Conservation (phyloP, 2,329 filamentous ascomycete genomes). For the Dendrostoma leiphaemia region DNA sequence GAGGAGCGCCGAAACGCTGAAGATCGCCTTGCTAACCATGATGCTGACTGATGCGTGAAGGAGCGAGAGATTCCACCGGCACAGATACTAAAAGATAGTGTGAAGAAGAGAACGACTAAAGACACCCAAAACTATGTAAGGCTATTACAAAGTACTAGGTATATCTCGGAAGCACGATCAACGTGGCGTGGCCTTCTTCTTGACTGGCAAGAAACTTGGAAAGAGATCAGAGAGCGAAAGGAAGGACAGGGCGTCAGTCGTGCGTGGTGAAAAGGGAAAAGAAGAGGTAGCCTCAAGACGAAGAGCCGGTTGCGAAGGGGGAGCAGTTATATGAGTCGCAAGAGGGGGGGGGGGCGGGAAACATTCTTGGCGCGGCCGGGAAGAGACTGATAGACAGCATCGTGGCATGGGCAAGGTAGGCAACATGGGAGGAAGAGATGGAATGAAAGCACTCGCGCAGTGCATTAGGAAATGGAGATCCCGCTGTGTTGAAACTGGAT, state of each 20-base stretch:
- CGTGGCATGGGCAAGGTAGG: constrained; percentile 10
- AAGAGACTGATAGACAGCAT: constrained; percentile 6
- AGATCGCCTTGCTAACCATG: constrained; percentile 28
- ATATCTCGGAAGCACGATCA: constrained; percentile 29
- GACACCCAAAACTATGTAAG: constrained; percentile 2
- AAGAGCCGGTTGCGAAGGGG: constrained; percentile 4
- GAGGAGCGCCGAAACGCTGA: constrained; percentile 27
- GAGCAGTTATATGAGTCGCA: constrained; percentile 16
- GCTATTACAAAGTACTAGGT: constrained; percentile 15
- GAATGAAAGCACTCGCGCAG: constrained; percentile 3
- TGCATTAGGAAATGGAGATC: constrained; percentile 25
- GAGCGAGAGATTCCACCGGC: neutral
- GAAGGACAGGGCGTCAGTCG: constrained; percentile 13
- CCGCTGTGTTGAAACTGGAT: constrained; percentile 30
- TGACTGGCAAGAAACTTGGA: constrained; percentile 25
- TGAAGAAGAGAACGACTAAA: constrained; percentile 17
- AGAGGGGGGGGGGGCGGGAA: neutral
- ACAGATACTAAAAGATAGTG: neutral
- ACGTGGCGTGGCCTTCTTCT: constrained; percentile 32
- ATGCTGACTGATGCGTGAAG: constrained; percentile 14
- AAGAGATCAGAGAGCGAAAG: constrained; percentile 13
- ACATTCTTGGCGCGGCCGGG: constrained; percentile 14
- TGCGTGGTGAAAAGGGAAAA: constrained; percentile 14
- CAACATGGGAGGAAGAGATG: constrained; percentile 3
- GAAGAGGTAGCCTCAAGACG: neutral